phyloP scores from a whole-genome alignment of 768 basidiomycete species.

The Pleurotus djamor region DNA sequence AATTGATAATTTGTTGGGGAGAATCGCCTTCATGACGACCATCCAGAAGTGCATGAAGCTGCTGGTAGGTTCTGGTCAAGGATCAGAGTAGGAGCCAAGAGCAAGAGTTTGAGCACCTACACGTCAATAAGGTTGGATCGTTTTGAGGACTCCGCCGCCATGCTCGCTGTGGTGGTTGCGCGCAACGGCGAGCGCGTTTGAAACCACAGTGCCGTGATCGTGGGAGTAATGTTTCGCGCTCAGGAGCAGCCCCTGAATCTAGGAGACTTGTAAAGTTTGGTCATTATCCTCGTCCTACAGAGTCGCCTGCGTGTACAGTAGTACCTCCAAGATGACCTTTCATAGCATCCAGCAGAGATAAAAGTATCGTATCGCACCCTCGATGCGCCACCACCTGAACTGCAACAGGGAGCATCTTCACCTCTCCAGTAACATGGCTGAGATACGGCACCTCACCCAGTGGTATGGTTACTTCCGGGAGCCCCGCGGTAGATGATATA shows the following conservation, averaged over 20 bases:
- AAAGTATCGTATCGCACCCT: conserved; percentile 32
- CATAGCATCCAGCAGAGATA: conserved; percentile 27
- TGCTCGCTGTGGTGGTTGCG: conserved; percentile 8
- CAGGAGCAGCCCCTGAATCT: too few relatives aligned
- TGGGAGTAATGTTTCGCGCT: too few relatives aligned
- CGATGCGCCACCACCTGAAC: conserved; percentile 29
- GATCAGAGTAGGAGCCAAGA: not conserved
- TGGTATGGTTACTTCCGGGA: conserved; percentile 34
- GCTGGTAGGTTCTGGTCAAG: conserved; percentile 53
- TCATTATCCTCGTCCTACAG: too few relatives aligned
- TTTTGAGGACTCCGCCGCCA: conserved; percentile 49
- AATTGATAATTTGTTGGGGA: conserved; percentile 55
- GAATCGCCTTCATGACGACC: conserved; percentile 59
- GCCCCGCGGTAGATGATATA: conserved; percentile 32
- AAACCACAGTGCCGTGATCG: too few relatives aligned
- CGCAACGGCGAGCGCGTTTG: too few relatives aligned
- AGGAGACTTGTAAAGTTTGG: too few relatives aligned
- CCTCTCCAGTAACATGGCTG: conserved; percentile 26
- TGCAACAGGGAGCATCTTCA: conserved; percentile 33
- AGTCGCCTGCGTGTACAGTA: too few relatives aligned
- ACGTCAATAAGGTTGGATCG: conserved; percentile 73
- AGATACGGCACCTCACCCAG: conserved; percentile 32
- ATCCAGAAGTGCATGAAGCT: conserved; percentile 58
- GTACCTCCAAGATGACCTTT: conserved; percentile 14
- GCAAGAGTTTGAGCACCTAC: conserved; percentile 33